Evolutionary conservation across 225 moss, liverwort and hornwort species (phyloP).

Genomic region (Straminergon stramineum): DNA sequence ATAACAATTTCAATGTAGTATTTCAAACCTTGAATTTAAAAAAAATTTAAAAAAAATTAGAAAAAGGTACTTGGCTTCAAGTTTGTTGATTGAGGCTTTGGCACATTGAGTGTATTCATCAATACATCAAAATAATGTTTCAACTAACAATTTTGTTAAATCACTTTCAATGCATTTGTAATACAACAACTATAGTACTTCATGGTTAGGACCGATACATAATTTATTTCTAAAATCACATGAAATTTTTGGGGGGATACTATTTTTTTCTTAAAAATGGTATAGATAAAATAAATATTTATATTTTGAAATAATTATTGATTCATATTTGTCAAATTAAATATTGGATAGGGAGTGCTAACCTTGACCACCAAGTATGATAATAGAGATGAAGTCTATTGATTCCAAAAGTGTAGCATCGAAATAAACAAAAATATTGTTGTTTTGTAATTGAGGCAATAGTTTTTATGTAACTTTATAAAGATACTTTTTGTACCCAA

Average conservation of each 20-base stretch:
- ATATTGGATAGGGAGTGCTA: fast-evolving
- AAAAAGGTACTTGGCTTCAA: background rate
- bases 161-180: background rate
- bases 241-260: background rate
- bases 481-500: background rate
- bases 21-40: background rate
- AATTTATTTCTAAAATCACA: background rate
- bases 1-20: background rate
- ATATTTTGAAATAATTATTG: fast-evolving
- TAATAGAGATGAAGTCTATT: background rate
- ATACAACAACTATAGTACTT: background rate
- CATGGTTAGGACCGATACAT: fast-evolving
- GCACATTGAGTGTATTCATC: background rate
- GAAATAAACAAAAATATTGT: background rate
- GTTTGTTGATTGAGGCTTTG: background rate
- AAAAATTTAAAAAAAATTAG: background rate
- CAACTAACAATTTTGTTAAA: background rate
- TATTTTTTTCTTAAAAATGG: background rate
- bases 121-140: background rate
- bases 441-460: background rate
- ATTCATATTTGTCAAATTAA: background rate
- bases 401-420: background rate
- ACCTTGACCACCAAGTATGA: fast-evolving
- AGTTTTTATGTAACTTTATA: background rate
- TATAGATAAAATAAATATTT: background rate